These are phyloP conservation scores for Cercospora sp. DNA, from an alignment of 2,329 filamentous ascomycete genomes.

Conservation along the genomic window DNA sequence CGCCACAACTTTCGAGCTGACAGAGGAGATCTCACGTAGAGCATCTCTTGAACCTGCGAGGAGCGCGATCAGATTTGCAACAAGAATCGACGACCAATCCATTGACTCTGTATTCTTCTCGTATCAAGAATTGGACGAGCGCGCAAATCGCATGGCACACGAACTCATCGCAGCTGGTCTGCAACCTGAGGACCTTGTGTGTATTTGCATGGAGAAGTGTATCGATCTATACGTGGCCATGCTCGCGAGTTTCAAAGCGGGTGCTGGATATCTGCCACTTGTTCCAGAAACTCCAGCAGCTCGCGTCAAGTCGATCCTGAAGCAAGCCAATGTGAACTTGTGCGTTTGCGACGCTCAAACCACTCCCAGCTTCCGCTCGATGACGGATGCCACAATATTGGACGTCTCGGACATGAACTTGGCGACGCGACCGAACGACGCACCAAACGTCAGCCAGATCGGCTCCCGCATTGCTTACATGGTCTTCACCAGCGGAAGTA, in stretches of 20 bases:
- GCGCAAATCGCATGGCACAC: conserved; percentile 65
- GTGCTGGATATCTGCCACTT: conserved; percentile 78
- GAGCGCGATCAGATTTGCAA: conserved; percentile 66
- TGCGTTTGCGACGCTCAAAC: conserved; percentile 45
- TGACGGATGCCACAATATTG: conserved; percentile 20
- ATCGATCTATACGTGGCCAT: conserved; percentile 71
- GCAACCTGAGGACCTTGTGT: conserved; percentile 61
- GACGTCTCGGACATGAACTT: conserved; percentile 40
- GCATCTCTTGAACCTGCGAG: conserved; percentile 53
- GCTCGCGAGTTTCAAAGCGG: conserved; percentile 71
- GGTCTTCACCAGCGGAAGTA: conserved; percentile 82
- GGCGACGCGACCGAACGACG: conserved; percentile 40
- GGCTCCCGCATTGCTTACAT: conserved; percentile 65
- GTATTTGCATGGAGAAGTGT: conserved; percentile 75
- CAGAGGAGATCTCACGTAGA: conserved; percentile 56
- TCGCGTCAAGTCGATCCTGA: conserved; percentile 62
- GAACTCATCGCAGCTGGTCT: conserved; percentile 54
- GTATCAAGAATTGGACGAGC: conserved; percentile 64
- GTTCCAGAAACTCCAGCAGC: conserved; percentile 68
- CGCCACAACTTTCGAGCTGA: conserved; percentile 37
- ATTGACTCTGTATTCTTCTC: conserved; percentile 53
- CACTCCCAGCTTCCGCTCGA: conserved; percentile 19
- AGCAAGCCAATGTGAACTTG: conserved; percentile 57
- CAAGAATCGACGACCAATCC: conserved; percentile 46
- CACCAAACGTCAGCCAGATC: conserved; percentile 39